phyloP scores from a whole-genome alignment of 306 rosid species.

The Sindora glabra region DNA sequence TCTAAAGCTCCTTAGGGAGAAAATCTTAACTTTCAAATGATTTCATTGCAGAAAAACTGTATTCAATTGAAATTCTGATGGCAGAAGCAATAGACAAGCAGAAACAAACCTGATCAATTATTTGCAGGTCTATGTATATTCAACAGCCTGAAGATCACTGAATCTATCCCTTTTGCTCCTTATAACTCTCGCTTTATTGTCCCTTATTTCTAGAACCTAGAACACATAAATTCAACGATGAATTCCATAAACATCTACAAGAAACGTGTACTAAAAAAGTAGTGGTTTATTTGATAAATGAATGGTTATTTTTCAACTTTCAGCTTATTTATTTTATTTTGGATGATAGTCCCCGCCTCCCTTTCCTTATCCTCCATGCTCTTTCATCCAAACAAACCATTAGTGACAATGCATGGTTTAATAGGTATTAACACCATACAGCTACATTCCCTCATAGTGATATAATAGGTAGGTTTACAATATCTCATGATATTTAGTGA shows the following conservation, averaged over 20 bases:
- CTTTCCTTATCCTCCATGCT: too few relatives aligned
- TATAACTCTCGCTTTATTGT: constrained; percentile 55
- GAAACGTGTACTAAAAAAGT: background rate
- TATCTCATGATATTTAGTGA: background rate
- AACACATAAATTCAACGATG: constrained; percentile 4
- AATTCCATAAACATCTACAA: constrained; percentile 6
- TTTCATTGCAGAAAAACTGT: background rate
- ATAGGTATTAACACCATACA: too few relatives aligned
- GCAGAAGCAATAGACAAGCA: background rate
- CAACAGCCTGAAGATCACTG: constrained; percentile 47
- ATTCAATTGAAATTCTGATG: constrained; percentile 1
- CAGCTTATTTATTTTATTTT: too few relatives aligned
- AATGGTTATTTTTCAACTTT: too few relatives aligned
- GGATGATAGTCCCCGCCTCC: too few relatives aligned
- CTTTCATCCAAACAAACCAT: too few relatives aligned
- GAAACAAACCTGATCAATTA: constrained; percentile 27
- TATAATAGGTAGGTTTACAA: too few relatives aligned
- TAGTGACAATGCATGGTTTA: too few relatives aligned
- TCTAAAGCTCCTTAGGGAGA: background rate
- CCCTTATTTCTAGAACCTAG: constrained; percentile 82
- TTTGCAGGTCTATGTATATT: constrained; percentile 34
- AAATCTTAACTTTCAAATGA: background rate
- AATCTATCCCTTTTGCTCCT: constrained; percentile 50
- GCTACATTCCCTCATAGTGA: too few relatives aligned
- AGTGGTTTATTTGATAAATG: too few relatives aligned